Base-by-base conservation (phyloP, 192 early-diverging fungal genomes). In the Nowakowskiella sp. region DNA sequence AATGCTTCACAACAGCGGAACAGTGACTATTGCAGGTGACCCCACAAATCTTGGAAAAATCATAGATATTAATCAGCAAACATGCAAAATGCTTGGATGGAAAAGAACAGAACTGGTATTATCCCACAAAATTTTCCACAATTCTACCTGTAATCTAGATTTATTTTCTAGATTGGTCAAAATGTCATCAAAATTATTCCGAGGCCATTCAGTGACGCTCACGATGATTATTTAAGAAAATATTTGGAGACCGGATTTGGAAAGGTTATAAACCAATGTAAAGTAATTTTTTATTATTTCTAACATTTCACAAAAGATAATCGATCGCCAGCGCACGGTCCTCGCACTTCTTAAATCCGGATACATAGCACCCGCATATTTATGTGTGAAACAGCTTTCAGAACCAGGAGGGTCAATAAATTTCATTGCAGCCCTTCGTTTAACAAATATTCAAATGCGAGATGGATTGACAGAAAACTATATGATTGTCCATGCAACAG, bases 211-310 rank as follows among this genome's bases (percentile, higher is more conserved):
- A n/a, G 47, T n/a, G 72, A 74, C 43, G 24, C 57, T 1, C 72
- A 74, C 44, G 72, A 74, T 47, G 32, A 9, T 10, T 58, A 61
- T 29, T 42, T 74, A 6, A n/a, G 34, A 27, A 44, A 51, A 23
- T 74, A 74, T 55, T 53, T 74, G 2, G 66, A 74, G 21, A 74
- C 72, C 42, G 72, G 72, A 45, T 47, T 51, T 26, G 63, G 67
- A 23, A 74, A 70, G 64, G 70, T 68, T n/a, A n/a, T n/a, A n/a
- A 36, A 46, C 21, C n/a, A n/a, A n/a, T n/a, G 13, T 22, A 26
- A 26, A 30, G 24, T 10, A 27, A 6, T 29, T 8, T 27, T 7
- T 39, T 39, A 13, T 13, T 13, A 39, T n/a, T n/a, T n/a, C n/a
- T n/a, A n/a, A n/a, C n/a, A n/a, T n/a, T n/a, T n/a, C n/a, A n/a